Base-by-base conservation (phyloP, 345 rosid genomes). In the Trapa incisa region DNA sequence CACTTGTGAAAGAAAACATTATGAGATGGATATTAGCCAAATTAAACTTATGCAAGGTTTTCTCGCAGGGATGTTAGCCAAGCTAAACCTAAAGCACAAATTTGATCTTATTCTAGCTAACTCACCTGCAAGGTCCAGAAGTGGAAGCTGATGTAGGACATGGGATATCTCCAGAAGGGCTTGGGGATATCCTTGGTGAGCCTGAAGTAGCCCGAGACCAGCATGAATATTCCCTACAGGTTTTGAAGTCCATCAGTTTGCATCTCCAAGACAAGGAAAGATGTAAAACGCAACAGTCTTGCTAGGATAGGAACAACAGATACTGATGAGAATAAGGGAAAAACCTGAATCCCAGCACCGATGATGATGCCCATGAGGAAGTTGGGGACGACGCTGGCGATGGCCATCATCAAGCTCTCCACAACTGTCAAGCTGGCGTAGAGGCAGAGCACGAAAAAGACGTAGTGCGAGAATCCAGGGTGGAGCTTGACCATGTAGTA, bases 401-500 rank as follows among this genome's bases (percentile, higher is more conserved):
- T 87, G 32, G 87, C 90, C 98, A 93, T 90, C 98, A 93, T 93
- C 88, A 90, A 70, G 86, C 98, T 93, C 84, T 93, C 98, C 1
- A 93, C 98, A 5, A 93, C 94, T 0, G 94, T 85, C 72, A 93
- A 90, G 75, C 98, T 83, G 7, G 92, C 89, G 36, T 88, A 90
- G 47, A 90, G 97, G 78, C 91, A 85, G 64, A 93, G 79, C n/a
- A 88, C 96, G 67, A 87, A 87, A 85, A 85, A 93, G 41, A 90
- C 54, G 67, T 88, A 93, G 75, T 86, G 97, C 29, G 70, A 60
- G 47, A 93, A 87, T 43, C 98, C 98, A 0, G 96, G 96, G 72
- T 87, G 96, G 65, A 90, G 82, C 29, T 80, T 77, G 70, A 91
- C 97, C 97, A 87, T 87, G 81, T 81, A 93, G 86, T 93, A 93